Percentiles rank a stretch among this genome's conserved stretches.
phyloP scores from a whole-genome alignment of 768 basidiomycete genomes.

The Amanita rimosa region DNA sequence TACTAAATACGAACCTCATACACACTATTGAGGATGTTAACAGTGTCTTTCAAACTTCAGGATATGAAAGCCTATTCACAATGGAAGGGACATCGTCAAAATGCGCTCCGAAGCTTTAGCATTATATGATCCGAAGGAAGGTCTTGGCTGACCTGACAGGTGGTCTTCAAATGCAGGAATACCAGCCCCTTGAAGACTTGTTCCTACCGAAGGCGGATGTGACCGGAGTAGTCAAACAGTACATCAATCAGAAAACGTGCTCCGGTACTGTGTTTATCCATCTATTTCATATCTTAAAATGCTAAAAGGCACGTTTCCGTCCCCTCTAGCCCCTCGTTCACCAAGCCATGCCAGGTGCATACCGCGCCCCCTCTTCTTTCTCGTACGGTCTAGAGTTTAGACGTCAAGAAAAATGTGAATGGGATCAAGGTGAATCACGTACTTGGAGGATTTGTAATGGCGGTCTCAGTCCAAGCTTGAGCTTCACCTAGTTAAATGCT shows the following conservation, averaged over 20 bases:
- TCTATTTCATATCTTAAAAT: conserved; percentile 39
- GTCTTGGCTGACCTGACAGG: conserved; percentile 21
- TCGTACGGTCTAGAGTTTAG: background rate
- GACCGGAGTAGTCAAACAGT: background rate
- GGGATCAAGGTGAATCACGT: no score
- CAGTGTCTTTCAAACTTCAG: background rate
- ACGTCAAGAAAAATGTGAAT: background rate
- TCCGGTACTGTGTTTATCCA: no score
- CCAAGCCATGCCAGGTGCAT: conserved; percentile 26
- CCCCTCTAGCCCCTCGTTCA: conserved; percentile 23
- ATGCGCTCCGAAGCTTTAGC: conserved; percentile 42
- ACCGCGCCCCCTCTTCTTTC: conserved; percentile 6
- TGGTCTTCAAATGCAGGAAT: conserved; percentile 44
- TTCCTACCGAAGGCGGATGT: conserved; percentile 20
- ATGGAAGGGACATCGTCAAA: conserved; percentile 53
- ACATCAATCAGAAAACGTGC: conserved; percentile 9
- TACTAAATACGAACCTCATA: conserved; percentile 32
- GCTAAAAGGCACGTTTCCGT: conserved; percentile 49
- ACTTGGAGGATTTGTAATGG: background rate
- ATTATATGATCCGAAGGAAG: background rate
- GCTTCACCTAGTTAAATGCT: conserved; percentile 14
- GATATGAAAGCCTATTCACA: conserved; percentile 25
- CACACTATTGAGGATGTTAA: conserved; percentile 23
- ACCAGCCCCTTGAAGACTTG: conserved; percentile 33
- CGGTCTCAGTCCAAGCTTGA: background rate